Evolutionary conservation across 1,284 basidiomycete species (phyloP).

Genomic region (Athelia psychrophila): DNA sequence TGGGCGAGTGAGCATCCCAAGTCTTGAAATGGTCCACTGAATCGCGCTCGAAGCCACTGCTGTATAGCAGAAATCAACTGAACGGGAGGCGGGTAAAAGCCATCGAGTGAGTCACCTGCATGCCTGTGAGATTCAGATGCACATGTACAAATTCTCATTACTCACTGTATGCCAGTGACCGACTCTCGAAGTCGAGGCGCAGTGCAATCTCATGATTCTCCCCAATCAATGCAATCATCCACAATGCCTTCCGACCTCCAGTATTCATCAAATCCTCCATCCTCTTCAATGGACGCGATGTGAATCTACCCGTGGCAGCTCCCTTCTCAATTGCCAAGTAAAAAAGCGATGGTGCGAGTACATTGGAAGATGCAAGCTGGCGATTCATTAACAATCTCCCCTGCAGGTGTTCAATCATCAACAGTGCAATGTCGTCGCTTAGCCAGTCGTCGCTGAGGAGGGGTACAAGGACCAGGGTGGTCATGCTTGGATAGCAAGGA

Average conservation of each 20-base stretch:
- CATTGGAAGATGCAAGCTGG: constrained; percentile 17
- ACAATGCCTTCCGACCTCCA: not conserved
- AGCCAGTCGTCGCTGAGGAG: not conserved
- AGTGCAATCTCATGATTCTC: not conserved
- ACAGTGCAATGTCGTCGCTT: not conserved
- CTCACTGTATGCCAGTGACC: not conserved
- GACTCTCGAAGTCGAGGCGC: not conserved
- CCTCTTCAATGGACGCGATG: not conserved
- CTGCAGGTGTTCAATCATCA: not conserved
- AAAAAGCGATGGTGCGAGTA: not conserved
- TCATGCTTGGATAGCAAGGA: not conserved
- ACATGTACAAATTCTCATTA: not conserved
- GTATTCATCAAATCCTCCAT: not conserved
- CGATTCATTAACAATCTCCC: constrained; percentile 18
- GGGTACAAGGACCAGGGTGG: not conserved
- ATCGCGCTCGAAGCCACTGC: not conserved
- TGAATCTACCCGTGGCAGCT: not conserved
- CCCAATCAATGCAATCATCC: not conserved
- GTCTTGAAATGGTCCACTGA: not conserved
- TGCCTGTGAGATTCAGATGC: not conserved
- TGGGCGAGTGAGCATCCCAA: not conserved
- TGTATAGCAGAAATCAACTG: not conserved
- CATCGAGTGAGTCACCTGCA: not conserved
- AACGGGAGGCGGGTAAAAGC: not conserved
- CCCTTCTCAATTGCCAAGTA: not conserved